A percentile compares a stretch with the other conserved stretches of the same genome.
Conservation (phyloP, 257 asterid genomes). For the Thymus mandschuricus region DNA sequence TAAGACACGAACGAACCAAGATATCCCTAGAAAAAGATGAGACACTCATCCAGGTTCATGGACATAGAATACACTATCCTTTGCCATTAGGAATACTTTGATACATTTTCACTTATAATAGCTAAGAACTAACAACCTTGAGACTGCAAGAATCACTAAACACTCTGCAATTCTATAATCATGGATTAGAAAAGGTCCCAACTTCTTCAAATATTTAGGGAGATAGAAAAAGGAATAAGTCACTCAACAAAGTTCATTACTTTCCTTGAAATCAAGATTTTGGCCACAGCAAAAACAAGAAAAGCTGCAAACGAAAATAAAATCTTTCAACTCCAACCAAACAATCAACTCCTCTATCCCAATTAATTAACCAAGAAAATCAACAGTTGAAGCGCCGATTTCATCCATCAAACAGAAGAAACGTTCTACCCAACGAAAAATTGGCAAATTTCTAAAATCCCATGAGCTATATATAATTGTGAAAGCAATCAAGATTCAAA, state of each 20-base stretch:
- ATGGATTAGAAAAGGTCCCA: not conserved
- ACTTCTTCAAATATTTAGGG: not conserved
- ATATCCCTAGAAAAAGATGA: not conserved
- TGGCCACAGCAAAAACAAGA: not conserved
- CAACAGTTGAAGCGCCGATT: not conserved
- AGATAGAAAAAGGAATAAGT: too few species aligned
- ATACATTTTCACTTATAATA: too few species aligned
- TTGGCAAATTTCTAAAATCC: not conserved
- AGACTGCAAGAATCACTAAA: not conserved
- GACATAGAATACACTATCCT: not conserved
- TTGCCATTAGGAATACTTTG: not conserved
- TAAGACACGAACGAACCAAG: conserved; percentile 1
- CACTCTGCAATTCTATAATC: not conserved
- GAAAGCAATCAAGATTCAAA: conserved; percentile 4
- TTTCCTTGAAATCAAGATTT: too few species aligned
- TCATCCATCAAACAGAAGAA: not conserved
- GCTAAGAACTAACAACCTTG: too few species aligned
- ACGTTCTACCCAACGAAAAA: not conserved
- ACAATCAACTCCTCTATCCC: not conserved
- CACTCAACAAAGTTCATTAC: too few species aligned
- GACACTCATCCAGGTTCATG: not conserved
- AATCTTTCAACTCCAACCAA: not conserved
- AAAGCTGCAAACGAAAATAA: too few species aligned
- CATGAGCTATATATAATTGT: not conserved
- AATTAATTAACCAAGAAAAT: not conserved